phyloP scores from a whole-genome alignment of 805 yeast species.

The Spathaspora boniae region DNA sequence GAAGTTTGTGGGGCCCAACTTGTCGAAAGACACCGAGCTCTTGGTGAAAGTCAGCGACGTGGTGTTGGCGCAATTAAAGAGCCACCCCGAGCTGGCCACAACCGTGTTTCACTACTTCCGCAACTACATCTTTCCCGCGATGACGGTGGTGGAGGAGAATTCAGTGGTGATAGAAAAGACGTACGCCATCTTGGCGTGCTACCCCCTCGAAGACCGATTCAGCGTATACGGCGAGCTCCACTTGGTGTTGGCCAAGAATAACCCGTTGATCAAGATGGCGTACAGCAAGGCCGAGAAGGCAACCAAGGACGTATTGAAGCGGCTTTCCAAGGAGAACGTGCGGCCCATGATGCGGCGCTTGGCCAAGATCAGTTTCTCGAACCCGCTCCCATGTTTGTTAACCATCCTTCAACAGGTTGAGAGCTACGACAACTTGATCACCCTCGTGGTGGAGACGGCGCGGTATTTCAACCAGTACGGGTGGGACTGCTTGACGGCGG shows the following conservation, averaged over 20 bases:
- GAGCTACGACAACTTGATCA: slow-evolving; percentile 83
- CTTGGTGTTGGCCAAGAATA: slow-evolving; percentile 52
- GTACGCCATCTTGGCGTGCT: slow-evolving; percentile 49
- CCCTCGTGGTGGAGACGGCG: slow-evolving; percentile 75
- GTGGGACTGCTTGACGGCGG: slow-evolving; percentile 82
- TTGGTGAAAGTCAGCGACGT: slow-evolving; percentile 61
- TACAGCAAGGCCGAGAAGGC: slow-evolving; percentile 69
- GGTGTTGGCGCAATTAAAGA: slow-evolving; percentile 36
- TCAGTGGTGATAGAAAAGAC: slow-evolving; percentile 61
- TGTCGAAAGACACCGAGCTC: slow-evolving; percentile 47
- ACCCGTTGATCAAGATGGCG: slow-evolving; percentile 53
- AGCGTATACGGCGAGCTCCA: slow-evolving; percentile 78
- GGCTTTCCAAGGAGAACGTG: slow-evolving; percentile 79
- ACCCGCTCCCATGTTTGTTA: slow-evolving; percentile 74
- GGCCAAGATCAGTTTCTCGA: slow-evolving; percentile 66
- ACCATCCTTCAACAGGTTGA: slow-evolving; percentile 80
- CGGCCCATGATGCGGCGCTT: slow-evolving; percentile 67
- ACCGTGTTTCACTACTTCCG: slow-evolving; percentile 61
- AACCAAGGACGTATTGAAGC: slow-evolving; percentile 72
- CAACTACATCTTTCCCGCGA: slow-evolving; percentile 62
- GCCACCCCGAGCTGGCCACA: slow-evolving; percentile 14
- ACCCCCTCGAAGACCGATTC: slow-evolving; percentile 62
- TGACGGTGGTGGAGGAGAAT: slow-evolving; percentile 51
- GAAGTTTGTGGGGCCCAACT: slow-evolving; percentile 50
- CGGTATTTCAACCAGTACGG: slow-evolving; percentile 69